phyloP scores from a whole-genome alignment of 441 rosid genomes.

The Gossypium trilobum region DNA sequence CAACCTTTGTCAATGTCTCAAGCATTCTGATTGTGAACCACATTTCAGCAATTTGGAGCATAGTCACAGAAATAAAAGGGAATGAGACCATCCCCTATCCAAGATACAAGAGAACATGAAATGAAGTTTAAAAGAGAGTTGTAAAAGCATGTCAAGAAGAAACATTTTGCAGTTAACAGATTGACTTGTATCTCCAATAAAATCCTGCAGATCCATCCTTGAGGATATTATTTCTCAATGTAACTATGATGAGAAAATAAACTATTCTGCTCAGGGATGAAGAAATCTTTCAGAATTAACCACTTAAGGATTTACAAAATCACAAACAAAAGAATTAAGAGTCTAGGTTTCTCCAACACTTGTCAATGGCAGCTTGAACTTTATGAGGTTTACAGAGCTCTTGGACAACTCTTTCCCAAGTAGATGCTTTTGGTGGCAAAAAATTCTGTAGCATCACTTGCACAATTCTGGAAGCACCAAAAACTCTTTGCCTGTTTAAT shows the following conservation, averaged over 20 bases:
- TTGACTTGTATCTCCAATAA: neutral
- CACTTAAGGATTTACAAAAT: neutral
- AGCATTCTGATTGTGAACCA: neutral
- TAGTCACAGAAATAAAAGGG: neutral
- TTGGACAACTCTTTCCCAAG: slow-evolving; percentile 61
- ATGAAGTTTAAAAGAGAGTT: neutral
- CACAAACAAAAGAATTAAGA: slow-evolving; percentile 25
- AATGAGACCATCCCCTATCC: neutral
- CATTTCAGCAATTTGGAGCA: neutral
- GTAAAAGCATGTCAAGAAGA: neutral
- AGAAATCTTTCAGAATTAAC: neutral
- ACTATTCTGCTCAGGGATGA: neutral
- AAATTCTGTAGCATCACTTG: slow-evolving; percentile 64
- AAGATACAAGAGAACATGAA: neutral
- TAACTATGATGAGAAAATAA: neutral
- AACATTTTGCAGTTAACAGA: neutral
- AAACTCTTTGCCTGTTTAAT: slow-evolving; percentile 48
- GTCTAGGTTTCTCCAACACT: slow-evolving; percentile 51
- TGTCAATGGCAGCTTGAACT: slow-evolving; percentile 49
- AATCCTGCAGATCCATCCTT: slow-evolving; percentile 6
- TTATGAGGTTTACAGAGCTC: slow-evolving; percentile 60
- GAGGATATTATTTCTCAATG: neutral
- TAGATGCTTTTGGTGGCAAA: slow-evolving; percentile 48
- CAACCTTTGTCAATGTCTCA: neutral
- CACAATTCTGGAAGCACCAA: slow-evolving; percentile 60